Percentiles rank a stretch among this genome's conserved stretches.
Conservation (phyloP, 2,329 filamentous ascomycete species). For the Penicillium sp. region DNA sequence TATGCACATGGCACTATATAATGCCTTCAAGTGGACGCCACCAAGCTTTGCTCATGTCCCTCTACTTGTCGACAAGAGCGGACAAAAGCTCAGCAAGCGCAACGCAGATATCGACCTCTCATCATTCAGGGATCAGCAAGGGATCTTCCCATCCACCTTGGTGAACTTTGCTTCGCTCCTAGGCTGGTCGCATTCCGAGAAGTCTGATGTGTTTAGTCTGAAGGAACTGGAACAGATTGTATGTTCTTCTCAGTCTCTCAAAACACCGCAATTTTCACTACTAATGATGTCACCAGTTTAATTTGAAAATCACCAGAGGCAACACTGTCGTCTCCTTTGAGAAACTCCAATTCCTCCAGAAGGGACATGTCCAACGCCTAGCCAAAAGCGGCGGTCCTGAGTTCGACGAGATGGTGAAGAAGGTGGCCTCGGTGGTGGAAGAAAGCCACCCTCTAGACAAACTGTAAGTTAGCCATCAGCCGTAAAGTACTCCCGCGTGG, state of each 20-base stretch:
- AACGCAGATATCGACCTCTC: conserved; percentile 58
- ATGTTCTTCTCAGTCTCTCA: conserved; percentile 21
- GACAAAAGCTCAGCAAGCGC: conserved; percentile 78
- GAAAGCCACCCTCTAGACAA: conserved; percentile 18
- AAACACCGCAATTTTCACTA: neutral
- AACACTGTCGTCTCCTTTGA: conserved; percentile 73
- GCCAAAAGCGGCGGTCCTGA: conserved; percentile 39
- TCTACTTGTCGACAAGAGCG: conserved; percentile 59
- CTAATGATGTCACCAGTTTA: conserved; percentile 50
- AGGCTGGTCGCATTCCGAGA: conserved; percentile 65
- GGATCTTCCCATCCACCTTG: conserved; percentile 56
- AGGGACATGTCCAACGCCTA: conserved; percentile 52
- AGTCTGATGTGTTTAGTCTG: conserved; percentile 63
- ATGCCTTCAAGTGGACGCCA: conserved; percentile 64
- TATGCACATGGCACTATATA: conserved; percentile 64
- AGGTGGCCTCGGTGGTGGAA: conserved; percentile 24
- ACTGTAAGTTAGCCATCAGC: conserved; percentile 21
- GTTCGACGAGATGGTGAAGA: conserved; percentile 35
- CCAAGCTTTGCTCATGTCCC: conserved; percentile 75
- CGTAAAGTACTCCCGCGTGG: neutral
- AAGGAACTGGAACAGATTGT: conserved; percentile 62
- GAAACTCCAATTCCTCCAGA: conserved; percentile 74
- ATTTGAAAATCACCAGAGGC: conserved; percentile 79
- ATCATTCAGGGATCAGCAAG: conserved; percentile 48
- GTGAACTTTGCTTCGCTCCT: conserved; percentile 76